phyloP scores from a whole-genome alignment of 2,329 filamentous ascomycete genomes.

The Hypoxylon rubiginosum region DNA sequence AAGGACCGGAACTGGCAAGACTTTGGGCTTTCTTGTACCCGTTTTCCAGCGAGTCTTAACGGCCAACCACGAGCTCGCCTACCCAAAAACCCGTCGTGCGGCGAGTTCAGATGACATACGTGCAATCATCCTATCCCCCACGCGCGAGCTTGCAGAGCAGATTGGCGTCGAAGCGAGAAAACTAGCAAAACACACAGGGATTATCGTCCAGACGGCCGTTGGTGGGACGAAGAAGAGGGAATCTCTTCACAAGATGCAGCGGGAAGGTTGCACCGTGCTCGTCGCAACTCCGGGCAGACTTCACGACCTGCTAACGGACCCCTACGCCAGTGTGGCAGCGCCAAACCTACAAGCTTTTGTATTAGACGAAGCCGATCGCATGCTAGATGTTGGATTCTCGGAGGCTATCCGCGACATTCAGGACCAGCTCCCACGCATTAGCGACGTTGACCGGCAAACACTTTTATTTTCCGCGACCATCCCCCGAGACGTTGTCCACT shows the following conservation, averaged over 20 bases:
- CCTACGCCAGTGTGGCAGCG: constrained; percentile 72
- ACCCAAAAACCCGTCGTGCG: constrained; percentile 53
- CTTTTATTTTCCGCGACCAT: constrained; percentile 97
- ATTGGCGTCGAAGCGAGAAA: constrained; percentile 83
- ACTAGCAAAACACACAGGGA: constrained; percentile 73
- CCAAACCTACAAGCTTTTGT: constrained; percentile 91
- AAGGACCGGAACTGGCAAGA: constrained; percentile 97
- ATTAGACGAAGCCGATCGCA: constrained; percentile 96
- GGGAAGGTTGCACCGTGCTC: constrained; percentile 86
- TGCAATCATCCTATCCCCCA: constrained; percentile 81
- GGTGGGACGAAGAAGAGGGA: constrained; percentile 85
- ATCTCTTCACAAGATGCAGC: constrained; percentile 77
- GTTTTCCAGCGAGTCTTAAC: constrained; percentile 82
- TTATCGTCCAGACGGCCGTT: constrained; percentile 82
- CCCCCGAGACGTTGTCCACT: constrained; percentile 81
- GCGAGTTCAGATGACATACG: constrained; percentile 71
- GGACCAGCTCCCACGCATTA: constrained; percentile 71
- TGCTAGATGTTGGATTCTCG: constrained; percentile 94
- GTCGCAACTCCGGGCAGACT: constrained; percentile 92
- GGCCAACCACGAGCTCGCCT: constrained; percentile 72
- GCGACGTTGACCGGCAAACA: constrained; percentile 81
- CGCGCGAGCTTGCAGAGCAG: constrained; percentile 84
- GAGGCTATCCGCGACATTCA: constrained; percentile 74
- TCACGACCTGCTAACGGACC: constrained; percentile 82
- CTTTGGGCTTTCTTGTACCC: constrained; percentile 90